These are phyloP conservation scores for Dovyalis caffra DNA, from an alignment of 345 rosid genomes.

Conservation along the genomic window DNA sequence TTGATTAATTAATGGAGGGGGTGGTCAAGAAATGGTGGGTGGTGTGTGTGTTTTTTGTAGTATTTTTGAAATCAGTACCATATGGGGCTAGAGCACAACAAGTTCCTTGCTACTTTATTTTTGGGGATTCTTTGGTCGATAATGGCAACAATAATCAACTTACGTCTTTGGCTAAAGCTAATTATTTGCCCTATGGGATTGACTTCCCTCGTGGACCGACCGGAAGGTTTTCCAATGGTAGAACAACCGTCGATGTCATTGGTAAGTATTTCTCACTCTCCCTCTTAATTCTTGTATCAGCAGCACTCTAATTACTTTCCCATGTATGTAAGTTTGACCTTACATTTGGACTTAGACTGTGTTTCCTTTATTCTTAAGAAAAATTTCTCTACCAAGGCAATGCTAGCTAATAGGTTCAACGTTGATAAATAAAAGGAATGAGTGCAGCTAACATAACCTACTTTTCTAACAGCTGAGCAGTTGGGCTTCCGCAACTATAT, in stretches of 20 bases:
- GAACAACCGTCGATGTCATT: constrained; percentile 69
- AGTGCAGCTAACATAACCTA: not conserved
- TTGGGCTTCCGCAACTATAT: constrained; percentile 61
- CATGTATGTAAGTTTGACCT: too few relatives aligned
- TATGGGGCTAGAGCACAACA: constrained; percentile 42
- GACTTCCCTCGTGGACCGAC: constrained; percentile 71
- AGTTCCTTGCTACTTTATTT: constrained; percentile 79
- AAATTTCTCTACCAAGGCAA: too few relatives aligned
- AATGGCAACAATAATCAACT: constrained; percentile 84
- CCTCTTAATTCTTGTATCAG: too few relatives aligned
- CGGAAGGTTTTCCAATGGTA: constrained; percentile 78
- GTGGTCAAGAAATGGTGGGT: not conserved
- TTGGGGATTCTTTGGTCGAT: constrained; percentile 93
- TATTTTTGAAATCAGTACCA: not conserved
- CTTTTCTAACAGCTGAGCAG: constrained; percentile 53
- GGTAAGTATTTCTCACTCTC: constrained; percentile 34
- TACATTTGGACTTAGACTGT: too few relatives aligned
- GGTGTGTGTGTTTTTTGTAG: not conserved
- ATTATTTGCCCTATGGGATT: constrained; percentile 82
- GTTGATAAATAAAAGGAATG: not conserved
- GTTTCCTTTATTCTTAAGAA: too few relatives aligned
- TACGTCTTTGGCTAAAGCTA: constrained; percentile 58
- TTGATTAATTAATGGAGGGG: constrained; percentile 8
- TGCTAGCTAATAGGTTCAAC: too few relatives aligned
- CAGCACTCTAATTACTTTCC: too few relatives aligned